Evolutionary conservation across 2,329 filamentous ascomycete species (phyloP).

Genomic region (Aureobasidium sp.): DNA sequence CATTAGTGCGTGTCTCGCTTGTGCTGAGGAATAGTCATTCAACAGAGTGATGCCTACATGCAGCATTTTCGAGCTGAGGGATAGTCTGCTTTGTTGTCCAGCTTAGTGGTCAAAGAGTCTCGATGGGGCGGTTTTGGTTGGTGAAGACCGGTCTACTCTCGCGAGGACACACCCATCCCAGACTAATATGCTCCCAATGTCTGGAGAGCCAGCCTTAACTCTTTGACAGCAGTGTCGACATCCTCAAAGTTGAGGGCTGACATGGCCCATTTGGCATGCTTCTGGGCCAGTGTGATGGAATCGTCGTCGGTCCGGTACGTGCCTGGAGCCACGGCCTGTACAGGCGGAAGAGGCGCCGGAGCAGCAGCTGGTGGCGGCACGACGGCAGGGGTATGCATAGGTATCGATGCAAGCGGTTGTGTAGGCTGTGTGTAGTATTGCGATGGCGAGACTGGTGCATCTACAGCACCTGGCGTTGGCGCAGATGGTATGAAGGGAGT

Average conservation of each 20-base stretch:
- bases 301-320: conserved; percentile 55
- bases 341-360: conserved; percentile 14
- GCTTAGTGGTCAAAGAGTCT: neutral
- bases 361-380: conserved; percentile 19
- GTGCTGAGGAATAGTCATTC: neutral
- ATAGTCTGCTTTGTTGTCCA: neutral
- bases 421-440: conserved; percentile 20
- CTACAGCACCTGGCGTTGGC: conserved; percentile 15
- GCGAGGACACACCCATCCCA: neutral
- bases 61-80: neutral
- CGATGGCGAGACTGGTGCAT: conserved; percentile 14
- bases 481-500: conserved; percentile 2
- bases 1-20: neutral
- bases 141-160: neutral
- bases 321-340: conserved; percentile 29
- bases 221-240: conserved; percentile 77
- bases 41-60: neutral
- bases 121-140: neutral
- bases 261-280: conserved; percentile 95
- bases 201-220: conserved; percentile 67
- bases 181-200: conserved; percentile 54
- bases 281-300: conserved; percentile 72
- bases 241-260: conserved; percentile 97
- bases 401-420: conserved; percentile 19
- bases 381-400: conserved; percentile 20